phyloP scores from a whole-genome alignment of 805 yeast species.

The Myxozyma vanderwaltii region DNA sequence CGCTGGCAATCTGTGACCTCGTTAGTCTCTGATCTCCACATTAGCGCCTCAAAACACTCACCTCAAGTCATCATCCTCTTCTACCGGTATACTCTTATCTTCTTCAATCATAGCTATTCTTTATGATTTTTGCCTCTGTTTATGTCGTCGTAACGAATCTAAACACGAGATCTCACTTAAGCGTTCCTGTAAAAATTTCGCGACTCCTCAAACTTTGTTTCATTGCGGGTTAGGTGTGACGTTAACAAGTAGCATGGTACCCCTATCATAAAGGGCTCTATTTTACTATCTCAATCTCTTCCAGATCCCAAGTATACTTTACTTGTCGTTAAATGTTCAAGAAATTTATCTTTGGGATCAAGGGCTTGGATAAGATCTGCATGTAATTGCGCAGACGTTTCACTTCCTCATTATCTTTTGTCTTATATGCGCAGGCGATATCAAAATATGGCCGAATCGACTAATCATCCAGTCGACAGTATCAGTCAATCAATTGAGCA shows the following conservation, averaged over 20 bases:
- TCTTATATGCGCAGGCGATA: too few species aligned
- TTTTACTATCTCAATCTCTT: too few species aligned
- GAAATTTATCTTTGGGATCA: too few species aligned
- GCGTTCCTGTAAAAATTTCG: not conserved
- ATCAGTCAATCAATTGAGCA: not conserved
- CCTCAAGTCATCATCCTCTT: conserved; percentile 22
- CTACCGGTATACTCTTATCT: not conserved
- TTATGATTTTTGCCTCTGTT: not conserved
- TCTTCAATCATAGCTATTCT: not conserved
- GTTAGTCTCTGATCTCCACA: not conserved
- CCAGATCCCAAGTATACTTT: too few species aligned
- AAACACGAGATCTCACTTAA: too few species aligned
- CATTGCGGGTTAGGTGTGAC: conserved; percentile 10
- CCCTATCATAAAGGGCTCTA: too few species aligned
- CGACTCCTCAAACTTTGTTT: not conserved
- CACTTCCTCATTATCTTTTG: too few species aligned
- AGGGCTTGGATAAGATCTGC: too few species aligned
- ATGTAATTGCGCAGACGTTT: not conserved
- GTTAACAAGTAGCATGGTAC: not conserved
- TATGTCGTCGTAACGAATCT: not conserved
- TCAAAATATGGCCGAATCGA: not conserved
- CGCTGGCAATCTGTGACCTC: conserved; percentile 45
- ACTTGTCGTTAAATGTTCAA: too few species aligned
- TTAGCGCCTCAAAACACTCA: not conserved
- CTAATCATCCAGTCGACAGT: not conserved